Base-by-base conservation (phyloP, 1,284 basidiomycete genomes). In the Cryptococcus jaspeensis region DNA sequence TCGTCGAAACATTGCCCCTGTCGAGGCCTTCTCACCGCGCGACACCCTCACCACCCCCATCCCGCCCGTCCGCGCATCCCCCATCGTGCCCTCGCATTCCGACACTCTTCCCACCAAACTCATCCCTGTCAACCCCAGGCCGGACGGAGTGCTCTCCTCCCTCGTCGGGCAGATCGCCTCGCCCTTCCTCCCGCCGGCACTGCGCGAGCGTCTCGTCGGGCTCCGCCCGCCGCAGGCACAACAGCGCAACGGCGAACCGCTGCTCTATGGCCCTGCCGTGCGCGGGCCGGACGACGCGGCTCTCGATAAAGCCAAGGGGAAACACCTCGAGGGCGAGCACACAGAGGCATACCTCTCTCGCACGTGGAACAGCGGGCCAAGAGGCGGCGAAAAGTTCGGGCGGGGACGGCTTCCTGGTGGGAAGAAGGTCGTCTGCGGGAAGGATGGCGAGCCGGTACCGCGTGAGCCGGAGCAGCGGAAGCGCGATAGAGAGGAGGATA, bases 301-400 rank as follows among this genome's bases (percentile, higher is more conserved):
- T 11, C 58, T 74, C 11, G 56, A 62, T 18, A 68, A 69, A 58
- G 68, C 70, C 2, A 59, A 64, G 3, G 72, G 71, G 23, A 75
- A 73, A 52, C 61, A 66, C 39, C 56, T 58, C 16, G 57, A 67
- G 37, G 36, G 52, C 4, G 61, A 60, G 25, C 45, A 52, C 13
- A 18, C 39, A 1, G 47, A 61, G 37, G 56, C 55, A 8, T 62
- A 51, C 15, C 60, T 72, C 20, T 57, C 63, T 16, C 63, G 69
- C 5, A 76, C 74, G 11, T 74, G 73, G 73, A 70, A 72, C 52
- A 55, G 60, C 13, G 70, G 71, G 12, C 68, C 69, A 3, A 59
- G 59, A 36, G 72, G 74, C 9, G 36, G 45, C 3, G 69, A 71
- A 1, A 67, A 67, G 32, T 75, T 60, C 62, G 44, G 57, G 9